These are phyloP conservation scores for Rhytidiadelphus loreus DNA, from an alignment of 225 moss, liverwort and hornwort species.

Conservation along the genomic window DNA sequence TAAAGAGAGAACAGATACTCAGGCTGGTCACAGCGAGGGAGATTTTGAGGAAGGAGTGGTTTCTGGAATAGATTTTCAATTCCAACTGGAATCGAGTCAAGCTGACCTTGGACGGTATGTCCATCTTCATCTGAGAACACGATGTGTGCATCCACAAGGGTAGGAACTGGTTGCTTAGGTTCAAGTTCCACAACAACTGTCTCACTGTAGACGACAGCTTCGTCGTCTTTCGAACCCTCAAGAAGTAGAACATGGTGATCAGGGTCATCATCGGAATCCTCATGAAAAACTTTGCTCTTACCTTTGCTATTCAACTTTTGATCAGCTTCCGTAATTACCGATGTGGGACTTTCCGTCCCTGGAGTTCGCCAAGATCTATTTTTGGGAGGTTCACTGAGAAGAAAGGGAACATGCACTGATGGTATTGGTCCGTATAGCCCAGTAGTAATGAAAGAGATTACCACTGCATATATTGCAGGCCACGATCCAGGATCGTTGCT, in stretches of 20 bases:
- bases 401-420: constrained; percentile 73
- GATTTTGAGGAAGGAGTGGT: constrained; percentile 46
- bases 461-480: constrained; percentile 92
- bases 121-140: constrained; percentile 83
- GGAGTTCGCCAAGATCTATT: constrained; percentile 27
- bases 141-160: constrained; percentile 78
- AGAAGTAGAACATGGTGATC: constrained; percentile 17
- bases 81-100: constrained; percentile 79
- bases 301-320: constrained; percentile 15
- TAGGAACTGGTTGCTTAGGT: constrained; percentile 92
- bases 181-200: constrained; percentile 67
- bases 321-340: constrained; percentile 17
- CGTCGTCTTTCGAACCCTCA: constrained; percentile 16
- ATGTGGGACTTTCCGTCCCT: constrained; percentile 26
- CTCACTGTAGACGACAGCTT: constrained; percentile 27
- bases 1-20: constrained; percentile 64
- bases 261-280: constrained; percentile 27
- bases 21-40: constrained; percentile 15
- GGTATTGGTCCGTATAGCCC: constrained; percentile 87
- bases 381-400: constrained; percentile 68
- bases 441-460: constrained; percentile 69
- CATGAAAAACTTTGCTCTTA: constrained; percentile 28
- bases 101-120: constrained; percentile 60
- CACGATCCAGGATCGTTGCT: constrained; percentile 39
- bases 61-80: constrained; percentile 89